Evolutionary conservation across 1,284 basidiomycete genomes (phyloP).

Genomic region (Quambalaria eucalypti): DNA sequence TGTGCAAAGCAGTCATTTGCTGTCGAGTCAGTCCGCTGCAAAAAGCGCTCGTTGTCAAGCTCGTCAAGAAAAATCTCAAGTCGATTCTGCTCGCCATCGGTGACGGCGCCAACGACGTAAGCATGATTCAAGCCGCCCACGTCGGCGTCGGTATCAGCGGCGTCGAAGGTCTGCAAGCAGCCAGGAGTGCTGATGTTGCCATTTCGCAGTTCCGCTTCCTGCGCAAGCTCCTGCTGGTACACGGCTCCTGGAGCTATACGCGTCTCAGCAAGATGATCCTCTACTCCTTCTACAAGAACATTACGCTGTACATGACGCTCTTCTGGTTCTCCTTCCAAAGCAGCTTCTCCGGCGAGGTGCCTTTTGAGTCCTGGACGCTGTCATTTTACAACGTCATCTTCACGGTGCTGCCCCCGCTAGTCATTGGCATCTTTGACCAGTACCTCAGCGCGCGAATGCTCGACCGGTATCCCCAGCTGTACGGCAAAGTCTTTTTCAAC

Average conservation of each 20-base stretch:
- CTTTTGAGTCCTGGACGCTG: slow-evolving; percentile 97
- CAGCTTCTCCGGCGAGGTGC: slow-evolving; percentile 98
- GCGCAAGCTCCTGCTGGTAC: slow-evolving; percentile 89
- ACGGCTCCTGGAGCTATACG: slow-evolving; percentile 97
- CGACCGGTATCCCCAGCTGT: slow-evolving; percentile 93
- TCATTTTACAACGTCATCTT: slow-evolving; percentile 52
- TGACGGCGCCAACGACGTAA: slow-evolving; percentile 58
- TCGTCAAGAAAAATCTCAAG: slow-evolving; percentile 92
- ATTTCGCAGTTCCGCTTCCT: slow-evolving; percentile 97
- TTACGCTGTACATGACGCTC: slow-evolving; percentile 91
- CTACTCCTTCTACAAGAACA: slow-evolving; percentile 59
- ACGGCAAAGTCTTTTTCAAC: slow-evolving; percentile 50
- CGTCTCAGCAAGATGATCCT: slow-evolving; percentile 88
- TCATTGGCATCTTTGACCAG: slow-evolving; percentile 95
- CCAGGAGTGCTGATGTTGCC: slow-evolving; percentile 87
- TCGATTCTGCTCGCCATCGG: slow-evolving; percentile 83
- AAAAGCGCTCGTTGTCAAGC: slow-evolving; percentile 94
- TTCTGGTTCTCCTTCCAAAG: slow-evolving; percentile 79
- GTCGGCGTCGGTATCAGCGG: slow-evolving; percentile 97
- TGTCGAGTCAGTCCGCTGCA: slow-evolving; percentile 97
- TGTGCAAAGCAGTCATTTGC: slow-evolving; percentile 97
- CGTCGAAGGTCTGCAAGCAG: slow-evolving; percentile 95
- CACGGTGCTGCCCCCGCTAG: slow-evolving; percentile 78
- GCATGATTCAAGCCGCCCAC: slow-evolving; percentile 58
- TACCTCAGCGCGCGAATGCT: slow-evolving; percentile 93